Evolutionary conservation across 148 eudicot genomes (phyloP).

Genomic region (Limonium bicolor): DNA sequence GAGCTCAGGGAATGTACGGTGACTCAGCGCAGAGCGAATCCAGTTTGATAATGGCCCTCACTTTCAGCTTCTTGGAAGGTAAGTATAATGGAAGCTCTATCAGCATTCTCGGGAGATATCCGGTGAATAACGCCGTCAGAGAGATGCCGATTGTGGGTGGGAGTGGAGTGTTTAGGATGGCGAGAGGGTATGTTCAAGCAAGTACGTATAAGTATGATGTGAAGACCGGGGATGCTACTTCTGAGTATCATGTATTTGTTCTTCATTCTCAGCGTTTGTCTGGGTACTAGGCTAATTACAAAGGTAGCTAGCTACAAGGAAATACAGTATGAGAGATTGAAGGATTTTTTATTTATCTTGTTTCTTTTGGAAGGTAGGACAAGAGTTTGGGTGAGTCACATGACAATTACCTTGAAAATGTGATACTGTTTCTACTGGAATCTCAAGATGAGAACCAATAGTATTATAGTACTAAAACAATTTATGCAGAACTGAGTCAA

Average conservation of each 20-base stretch:
- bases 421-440: too few species aligned
- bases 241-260: conserved; percentile 33
- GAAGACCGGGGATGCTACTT: conserved; percentile 35
- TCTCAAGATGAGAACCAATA: too few species aligned
- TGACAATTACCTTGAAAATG: too few species aligned
- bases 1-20: conserved; percentile 48
- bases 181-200: conserved; percentile 32
- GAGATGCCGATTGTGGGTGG: conserved; percentile 53
- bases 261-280: conserved; percentile 11
- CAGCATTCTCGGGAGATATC: conserved; percentile 29
- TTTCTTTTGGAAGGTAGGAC: too few species aligned
- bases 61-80: conserved; percentile 19
- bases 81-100: conserved; percentile 29
- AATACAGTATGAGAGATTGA: too few species aligned
- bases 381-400: too few species aligned
- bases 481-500: too few species aligned
- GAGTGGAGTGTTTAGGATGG: conserved; percentile 31
- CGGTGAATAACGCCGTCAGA: conserved; percentile 11
- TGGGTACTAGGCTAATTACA: too few species aligned
- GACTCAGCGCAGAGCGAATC: conserved; percentile 9
- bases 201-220: conserved; percentile 15
- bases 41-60: conserved; percentile 21
- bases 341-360: too few species aligned
- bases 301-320: too few species aligned
- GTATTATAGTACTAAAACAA: too few species aligned